Evolutionary conservation across 2,329 filamentous ascomycete species (phyloP).

Genomic region (Trichocomaceae sp.): DNA sequence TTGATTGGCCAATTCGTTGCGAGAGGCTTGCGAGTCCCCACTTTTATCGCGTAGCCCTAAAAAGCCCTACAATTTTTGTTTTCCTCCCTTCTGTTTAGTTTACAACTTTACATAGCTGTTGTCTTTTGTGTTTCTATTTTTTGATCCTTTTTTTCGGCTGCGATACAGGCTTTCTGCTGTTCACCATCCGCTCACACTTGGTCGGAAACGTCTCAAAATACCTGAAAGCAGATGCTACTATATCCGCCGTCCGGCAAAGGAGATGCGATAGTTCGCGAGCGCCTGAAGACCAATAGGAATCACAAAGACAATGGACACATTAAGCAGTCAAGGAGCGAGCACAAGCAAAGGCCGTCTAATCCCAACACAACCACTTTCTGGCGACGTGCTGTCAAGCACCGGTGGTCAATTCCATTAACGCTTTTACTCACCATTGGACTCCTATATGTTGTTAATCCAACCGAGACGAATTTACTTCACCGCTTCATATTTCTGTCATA

Average conservation of each 20-base stretch:
- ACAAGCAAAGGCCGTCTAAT: background rate
- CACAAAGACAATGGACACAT: background rate
- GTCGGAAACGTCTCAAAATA: no score
- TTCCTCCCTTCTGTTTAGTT: no score
- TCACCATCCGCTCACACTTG: no score
- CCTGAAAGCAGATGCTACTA: no score
- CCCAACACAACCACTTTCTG: background rate
- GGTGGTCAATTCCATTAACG: conserved; percentile 6
- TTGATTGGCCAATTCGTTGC: background rate
- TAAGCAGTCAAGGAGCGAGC: background rate
- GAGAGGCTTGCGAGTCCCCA: background rate
- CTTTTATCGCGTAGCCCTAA: background rate
- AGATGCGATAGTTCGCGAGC: background rate
- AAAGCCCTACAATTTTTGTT: no score
- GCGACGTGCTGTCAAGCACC: conserved; percentile 1
- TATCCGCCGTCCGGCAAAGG: background rate
- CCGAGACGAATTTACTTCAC: background rate
- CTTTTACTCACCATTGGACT: background rate
- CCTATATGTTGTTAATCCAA: conserved; percentile 1
- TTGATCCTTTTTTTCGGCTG: no score
- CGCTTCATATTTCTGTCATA: conserved; percentile 7
- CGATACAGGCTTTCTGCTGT: no score
- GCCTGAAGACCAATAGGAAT: background rate
- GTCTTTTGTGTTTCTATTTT: no score
- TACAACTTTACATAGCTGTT: no score